phyloP scores from a whole-genome alignment of 1,284 basidiomycete species.

The Tranzscheliella williamsii region DNA sequence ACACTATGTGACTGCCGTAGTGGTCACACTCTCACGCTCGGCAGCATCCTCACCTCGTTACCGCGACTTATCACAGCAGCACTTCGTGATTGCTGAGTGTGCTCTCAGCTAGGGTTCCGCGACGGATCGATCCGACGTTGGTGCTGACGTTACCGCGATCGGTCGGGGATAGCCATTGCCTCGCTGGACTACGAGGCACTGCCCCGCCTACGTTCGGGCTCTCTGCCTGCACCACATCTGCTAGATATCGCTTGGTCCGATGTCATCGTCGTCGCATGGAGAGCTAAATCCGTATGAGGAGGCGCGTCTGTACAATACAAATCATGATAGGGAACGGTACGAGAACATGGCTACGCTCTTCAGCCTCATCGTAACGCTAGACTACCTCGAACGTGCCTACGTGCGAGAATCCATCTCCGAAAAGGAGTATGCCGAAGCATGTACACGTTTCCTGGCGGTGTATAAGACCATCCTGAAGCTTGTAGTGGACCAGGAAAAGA shows the following conservation, averaged over 20 bases:
- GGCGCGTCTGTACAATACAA: constrained; percentile 82
- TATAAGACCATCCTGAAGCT: constrained; percentile 97
- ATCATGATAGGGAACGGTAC: constrained; percentile 84
- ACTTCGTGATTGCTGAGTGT: too few species aligned
- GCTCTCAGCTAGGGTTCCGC: too few species aligned
- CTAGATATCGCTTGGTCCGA: not conserved
- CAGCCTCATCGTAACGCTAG: constrained; percentile 84
- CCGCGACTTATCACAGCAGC: too few species aligned
- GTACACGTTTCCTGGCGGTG: constrained; percentile 85
- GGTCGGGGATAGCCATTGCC: too few species aligned
- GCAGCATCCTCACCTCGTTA: too few species aligned
- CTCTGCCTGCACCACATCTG: too few species aligned
- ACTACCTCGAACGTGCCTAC: constrained; percentile 93
- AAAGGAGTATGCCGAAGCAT: constrained; percentile 94
- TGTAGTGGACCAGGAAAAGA: constrained; percentile 76
- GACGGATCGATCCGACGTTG: too few species aligned
- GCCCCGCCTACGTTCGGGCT: too few species aligned
- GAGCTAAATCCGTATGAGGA: constrained; percentile 67
- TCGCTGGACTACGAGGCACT: too few species aligned
- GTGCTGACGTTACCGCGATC: too few species aligned
- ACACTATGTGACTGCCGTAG: too few species aligned
- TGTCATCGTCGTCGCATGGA: constrained; percentile 13
- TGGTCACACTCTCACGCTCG: too few species aligned
- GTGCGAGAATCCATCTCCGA: constrained; percentile 84
- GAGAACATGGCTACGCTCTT: constrained; percentile 88